These are phyloP conservation scores for Sungouiozyma intestinalis DNA, from an alignment of 805 yeast genomes.

Conservation along the genomic window DNA sequence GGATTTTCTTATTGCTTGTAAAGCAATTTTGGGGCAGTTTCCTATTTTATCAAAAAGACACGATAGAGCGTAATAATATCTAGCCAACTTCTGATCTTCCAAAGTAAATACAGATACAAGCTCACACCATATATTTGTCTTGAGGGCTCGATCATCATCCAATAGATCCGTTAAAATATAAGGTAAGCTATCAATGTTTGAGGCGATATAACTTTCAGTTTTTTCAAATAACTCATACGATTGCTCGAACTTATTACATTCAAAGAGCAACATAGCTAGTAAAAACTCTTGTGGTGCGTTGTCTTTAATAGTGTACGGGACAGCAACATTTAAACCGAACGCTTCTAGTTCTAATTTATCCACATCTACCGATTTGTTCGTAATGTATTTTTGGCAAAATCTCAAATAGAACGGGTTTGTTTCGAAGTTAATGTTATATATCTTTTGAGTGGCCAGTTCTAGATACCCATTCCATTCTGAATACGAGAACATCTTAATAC, in stretches of 20 bases:
- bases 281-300: slow-evolving; percentile 19
- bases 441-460: slow-evolving; percentile 7
- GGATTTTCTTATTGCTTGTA: slow-evolving; percentile 22
- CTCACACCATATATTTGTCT: slow-evolving; percentile 15
- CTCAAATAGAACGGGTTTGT: slow-evolving; percentile 14
- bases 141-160: slow-evolving; percentile 3
- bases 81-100: slow-evolving; percentile 10
- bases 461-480: slow-evolving; percentile 15
- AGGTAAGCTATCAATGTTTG: slow-evolving; percentile 12
- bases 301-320: slow-evolving; percentile 14
- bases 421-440: slow-evolving; percentile 9
- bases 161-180: slow-evolving; percentile 10
- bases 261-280: slow-evolving; percentile 18
- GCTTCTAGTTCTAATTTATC: slow-evolving; percentile 3
- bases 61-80: slow-evolving; percentile 21
- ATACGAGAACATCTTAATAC: slow-evolving; percentile 18
- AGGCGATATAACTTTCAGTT: slow-evolving; percentile 16
- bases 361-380: slow-evolving; percentile 4
- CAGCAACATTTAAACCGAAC: slow-evolving; percentile 12
- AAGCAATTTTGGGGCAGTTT: slow-evolving; percentile 13
- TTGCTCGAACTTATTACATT: slow-evolving; percentile 16
- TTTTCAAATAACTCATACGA: slow-evolving; percentile 21
- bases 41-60: slow-evolving; percentile 15
- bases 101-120: slow-evolving; percentile 13
- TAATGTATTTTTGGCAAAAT: slow-evolving; percentile 13